Evolutionary conservation across 371 early-diverging fungal genomes (phyloP), one percentile per base, ranked within the genome.

Genomic region (Capillidium rhysosporum): DNA sequence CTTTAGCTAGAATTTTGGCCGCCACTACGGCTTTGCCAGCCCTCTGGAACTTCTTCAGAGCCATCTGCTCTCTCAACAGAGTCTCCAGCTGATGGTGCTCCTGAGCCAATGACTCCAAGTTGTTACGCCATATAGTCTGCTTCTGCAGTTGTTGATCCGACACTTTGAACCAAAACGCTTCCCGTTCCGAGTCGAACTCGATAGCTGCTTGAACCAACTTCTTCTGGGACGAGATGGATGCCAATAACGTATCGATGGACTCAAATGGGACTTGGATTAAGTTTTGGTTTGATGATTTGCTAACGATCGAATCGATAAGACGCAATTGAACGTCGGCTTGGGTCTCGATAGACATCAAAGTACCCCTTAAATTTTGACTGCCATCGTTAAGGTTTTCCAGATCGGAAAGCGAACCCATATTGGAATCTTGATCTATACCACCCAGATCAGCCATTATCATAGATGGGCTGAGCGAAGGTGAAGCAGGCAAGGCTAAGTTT

Each of bases 81-180:
- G 30, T 30, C 47, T 67, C 56, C 14, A 65, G 30, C 1, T 56
- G 34, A 31, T 65, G 49, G 26, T 62, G 54, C 43, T 65, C 66
- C 23, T 45, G 20, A 4, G 59, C 59, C 21, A 65, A 31, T 5
- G 46, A 39, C 8, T 52, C 40, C 7, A 64, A 51, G 34, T 40
- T 52, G 28, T 57, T 55, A 39, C 48, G 52, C 61, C 59, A 63
- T 2, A 61, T 43, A 4, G 40, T 46, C 48, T 63, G 49, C 14
- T 57, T 23, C 24, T 69, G 61, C 16, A 31, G 10, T 49, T 72
- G 65, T n/a, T 52, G 54, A 26, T 49, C 47, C 47, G 53, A 59
- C 25, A 55, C 25, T 31, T 57, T 40, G n/a, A 21, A 21, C 66
- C 63, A 71, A 28, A 53, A 51, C 26, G 40, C 38, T 46, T 71